Base-by-base conservation (phyloP, 305 asterid genomes). In the Solanum aculeatissimum region DNA sequence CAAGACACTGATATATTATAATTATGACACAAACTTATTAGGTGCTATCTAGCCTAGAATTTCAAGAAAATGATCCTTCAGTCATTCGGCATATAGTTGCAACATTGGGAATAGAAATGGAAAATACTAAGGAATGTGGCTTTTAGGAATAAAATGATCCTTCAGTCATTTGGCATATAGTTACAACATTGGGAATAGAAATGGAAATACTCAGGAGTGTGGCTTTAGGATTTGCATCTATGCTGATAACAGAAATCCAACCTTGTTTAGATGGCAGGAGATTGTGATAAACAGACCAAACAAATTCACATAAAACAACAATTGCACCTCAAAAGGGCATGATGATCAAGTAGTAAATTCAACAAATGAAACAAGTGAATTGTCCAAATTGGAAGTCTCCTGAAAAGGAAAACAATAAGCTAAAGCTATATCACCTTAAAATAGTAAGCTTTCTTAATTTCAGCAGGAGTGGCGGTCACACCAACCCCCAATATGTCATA, bases 391-490 rank as follows among this genome's bases (percentile, higher is more conserved):
- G 66, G 38, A 86, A 68, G 27, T 35, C 27, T 18, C 15, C 49
- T 11, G 32, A 68, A 35, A 75, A 80, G 7, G 53, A 12, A 85
- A 25, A 77, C 19, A 57, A 63, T 11, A 35, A 69, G 58, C 60
- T 47, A 49, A 75, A 58, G 43, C 71, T 54, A 43, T 25, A 79
- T 90, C 86, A 93, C 98, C 97, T 94, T 94, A 38, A 89, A 53
- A 83, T 94, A 91, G 92, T 94, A 95, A 71, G 98, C 97, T 86
- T 92, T 91, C 89, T 93, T 93, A 84, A 95, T 91, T 53, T 95
- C 97, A 53, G 93, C 88, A 49, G 89, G 86, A 25, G 95, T 88
- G 40, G 97, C 97, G 62, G 92, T 94, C 70, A 83, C 86, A 49
- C 85, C 84, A 25, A 95, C 95, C 80, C 97, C 97, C 90, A 94